Percentiles rank a stretch among this genome's conserved stretches.
Evolutionary conservation across 805 yeast genomes (phyloP).

Genomic region (Yarrowia sp.): DNA sequence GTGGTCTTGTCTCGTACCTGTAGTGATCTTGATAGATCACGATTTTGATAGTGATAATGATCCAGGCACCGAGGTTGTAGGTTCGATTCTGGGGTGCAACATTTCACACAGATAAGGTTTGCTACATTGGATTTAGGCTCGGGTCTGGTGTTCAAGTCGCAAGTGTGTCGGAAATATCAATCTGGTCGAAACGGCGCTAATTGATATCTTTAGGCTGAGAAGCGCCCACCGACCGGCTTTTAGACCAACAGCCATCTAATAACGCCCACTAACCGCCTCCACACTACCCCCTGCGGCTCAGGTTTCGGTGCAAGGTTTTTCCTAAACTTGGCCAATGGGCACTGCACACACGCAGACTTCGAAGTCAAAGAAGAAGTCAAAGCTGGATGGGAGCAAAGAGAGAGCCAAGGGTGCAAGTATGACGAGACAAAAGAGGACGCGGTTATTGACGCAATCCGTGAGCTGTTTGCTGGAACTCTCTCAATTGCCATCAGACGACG

Average conservation of each 20-base stretch:
- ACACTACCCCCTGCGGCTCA: not conserved
- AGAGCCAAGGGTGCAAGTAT: constrained; percentile 30
- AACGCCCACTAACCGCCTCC: not conserved
- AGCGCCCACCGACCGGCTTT: too few relatives aligned
- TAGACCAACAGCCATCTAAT: not conserved
- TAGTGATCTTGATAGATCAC: constrained; percentile 5
- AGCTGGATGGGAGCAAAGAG: constrained; percentile 38
- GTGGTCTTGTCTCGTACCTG: not conserved
- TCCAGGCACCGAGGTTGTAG: not conserved
- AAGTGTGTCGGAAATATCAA: too few relatives aligned
- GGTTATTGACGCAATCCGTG: constrained; percentile 7
- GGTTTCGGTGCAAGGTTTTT: constrained; percentile 29
- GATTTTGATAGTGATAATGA: not conserved
- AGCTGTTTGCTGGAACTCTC: too few relatives aligned
- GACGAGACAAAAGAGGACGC: constrained; percentile 14
- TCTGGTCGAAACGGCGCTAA: too few relatives aligned
- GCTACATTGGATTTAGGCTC: too few relatives aligned
- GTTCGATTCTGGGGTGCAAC: constrained; percentile 1
- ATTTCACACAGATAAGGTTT: too few relatives aligned
- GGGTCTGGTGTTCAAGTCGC: too few relatives aligned
- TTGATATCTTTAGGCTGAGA: too few relatives aligned
- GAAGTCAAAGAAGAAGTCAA: constrained; percentile 27
- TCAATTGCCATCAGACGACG: not conserved
- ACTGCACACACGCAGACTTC: constrained; percentile 29
- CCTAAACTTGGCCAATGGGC: constrained; percentile 29